These are phyloP conservation scores for Desmodesmus armatus DNA, from an alignment of 139 green algal genomes.

Conservation along the genomic window DNA sequence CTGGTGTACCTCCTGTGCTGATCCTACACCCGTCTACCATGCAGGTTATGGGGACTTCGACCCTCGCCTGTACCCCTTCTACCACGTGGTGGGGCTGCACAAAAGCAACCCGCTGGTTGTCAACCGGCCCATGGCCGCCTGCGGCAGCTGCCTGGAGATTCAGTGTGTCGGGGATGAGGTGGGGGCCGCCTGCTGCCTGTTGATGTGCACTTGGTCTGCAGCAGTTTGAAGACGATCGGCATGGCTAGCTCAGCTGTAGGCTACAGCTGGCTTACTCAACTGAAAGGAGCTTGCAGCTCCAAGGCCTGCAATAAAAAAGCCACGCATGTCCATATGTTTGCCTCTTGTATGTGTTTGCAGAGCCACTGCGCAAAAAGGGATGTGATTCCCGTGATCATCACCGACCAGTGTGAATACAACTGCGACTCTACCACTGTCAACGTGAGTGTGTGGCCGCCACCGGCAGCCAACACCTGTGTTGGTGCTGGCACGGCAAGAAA, in stretches of 20 bases:
- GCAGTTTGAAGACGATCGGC: too few species aligned
- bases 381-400: slow-evolving; percentile 33
- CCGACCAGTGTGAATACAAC: slow-evolving; percentile 15
- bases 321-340: too few species aligned
- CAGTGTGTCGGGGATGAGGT: too few species aligned
- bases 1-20: neutral
- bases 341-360: too few species aligned
- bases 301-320: neutral
- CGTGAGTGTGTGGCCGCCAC: neutral
- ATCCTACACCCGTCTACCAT: neutral
- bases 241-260: too few species aligned
- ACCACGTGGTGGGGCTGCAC: slow-evolving; percentile 25
- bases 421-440: slow-evolving; percentile 41
- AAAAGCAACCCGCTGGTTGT: neutral
- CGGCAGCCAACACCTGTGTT: neutral
- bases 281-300: too few species aligned
- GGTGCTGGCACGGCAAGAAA: too few species aligned
- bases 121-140: neutral
- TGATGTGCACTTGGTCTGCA: too few species aligned
- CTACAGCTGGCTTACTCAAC: too few species aligned
- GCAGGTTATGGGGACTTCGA: slow-evolving; percentile 41
- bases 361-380: neutral
- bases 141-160: slow-evolving; percentile 39
- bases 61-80: slow-evolving; percentile 19
- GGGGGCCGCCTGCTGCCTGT: neutral